Base-by-base conservation (phyloP, 179 eudicot genomes). In the Gypsophila paniculata region DNA sequence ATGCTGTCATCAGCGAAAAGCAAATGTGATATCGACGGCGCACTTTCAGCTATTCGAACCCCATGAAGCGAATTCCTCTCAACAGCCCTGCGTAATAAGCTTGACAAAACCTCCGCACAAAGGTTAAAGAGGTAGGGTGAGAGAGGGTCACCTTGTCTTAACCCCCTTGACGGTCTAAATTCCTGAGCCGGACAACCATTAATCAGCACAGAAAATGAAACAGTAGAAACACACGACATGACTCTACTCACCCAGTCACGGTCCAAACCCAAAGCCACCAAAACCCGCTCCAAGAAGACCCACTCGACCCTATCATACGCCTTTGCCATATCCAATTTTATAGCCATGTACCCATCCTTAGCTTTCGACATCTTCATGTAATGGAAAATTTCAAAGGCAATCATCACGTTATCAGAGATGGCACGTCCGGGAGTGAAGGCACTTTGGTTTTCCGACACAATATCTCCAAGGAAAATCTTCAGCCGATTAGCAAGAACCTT, bases 131-230 rank as follows among this genome's bases (percentile, higher is more conserved):
- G 29, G 3, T 65, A 65, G 0, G 69, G 69, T 1, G 69, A 65
- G 9, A 65, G 25, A 2, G 32, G 69, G 15, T 65, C 69, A 0
- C 69, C 69, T 13, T 65, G 69, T 19, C 69, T 39, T 17, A 65
- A 6, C 10, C 69, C 53, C 8, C 69, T 15, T 0, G 0, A 6
- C 2, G 69, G 69, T n/a, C 7, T 6, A 5, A 65, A 7, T 0
- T 0, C n/a, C 14, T 6, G 4, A 1, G 32, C 8, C 1, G 34
- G 26, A 2, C 11, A 4, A 0, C 62, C 62, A 58, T 58, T 58
- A 19, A 58, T 19, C 29, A 21, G 18, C 5, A 58, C 26, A 0
- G 26, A 58, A 22, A 58, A 58, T 0, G 26, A 6, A 0, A 58
- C 36, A 0, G 32, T 5, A 2, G 62, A 0, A 19, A 58, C 21